These are phyloP conservation scores for Zymoseptoria passerinii DNA, from an alignment of 2,329 filamentous ascomycete species.

Conservation along the genomic window DNA sequence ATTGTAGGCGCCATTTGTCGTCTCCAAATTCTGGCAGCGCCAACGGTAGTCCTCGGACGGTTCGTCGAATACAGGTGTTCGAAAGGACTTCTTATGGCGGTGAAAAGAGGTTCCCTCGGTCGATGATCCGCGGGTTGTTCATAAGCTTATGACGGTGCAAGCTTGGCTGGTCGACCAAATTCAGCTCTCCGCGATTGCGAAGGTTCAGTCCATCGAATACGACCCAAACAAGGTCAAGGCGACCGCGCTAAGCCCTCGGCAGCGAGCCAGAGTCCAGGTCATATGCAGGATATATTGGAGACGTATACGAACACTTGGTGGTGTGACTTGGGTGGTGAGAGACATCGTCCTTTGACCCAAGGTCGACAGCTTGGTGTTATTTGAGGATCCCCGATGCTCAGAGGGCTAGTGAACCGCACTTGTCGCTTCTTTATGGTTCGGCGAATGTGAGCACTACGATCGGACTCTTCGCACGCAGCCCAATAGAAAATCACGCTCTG, in stretches of 20 bases:
- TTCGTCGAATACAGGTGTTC: neutral
- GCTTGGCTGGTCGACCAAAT: neutral
- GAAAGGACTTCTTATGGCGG: neutral
- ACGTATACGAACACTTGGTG: neutral
- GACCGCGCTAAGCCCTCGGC: neutral
- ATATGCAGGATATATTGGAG: neutral
- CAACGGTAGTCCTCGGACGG: neutral
- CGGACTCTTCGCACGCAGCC: neutral
- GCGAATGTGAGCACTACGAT: neutral
- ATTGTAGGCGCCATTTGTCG: neutral
- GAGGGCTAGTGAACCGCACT: neutral
- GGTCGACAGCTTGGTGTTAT: neutral
- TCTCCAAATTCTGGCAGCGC: neutral
- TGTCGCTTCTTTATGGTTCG: neutral
- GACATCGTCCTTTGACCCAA: neutral
- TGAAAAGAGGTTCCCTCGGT: neutral
- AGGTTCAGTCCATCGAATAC: neutral
- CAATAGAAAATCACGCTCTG: conserved; percentile 3
- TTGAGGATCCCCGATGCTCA: neutral
- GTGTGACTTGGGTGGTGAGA: neutral
- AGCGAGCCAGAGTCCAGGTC: neutral
- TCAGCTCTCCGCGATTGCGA: neutral
- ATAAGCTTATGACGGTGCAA: neutral
- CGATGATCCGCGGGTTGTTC: neutral
- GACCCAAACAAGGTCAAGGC: neutral